These are phyloP conservation scores for Talaromyces stipitatus DNA, from an alignment of 495 filamentous ascomycete species.

Conservation along the genomic window DNA sequence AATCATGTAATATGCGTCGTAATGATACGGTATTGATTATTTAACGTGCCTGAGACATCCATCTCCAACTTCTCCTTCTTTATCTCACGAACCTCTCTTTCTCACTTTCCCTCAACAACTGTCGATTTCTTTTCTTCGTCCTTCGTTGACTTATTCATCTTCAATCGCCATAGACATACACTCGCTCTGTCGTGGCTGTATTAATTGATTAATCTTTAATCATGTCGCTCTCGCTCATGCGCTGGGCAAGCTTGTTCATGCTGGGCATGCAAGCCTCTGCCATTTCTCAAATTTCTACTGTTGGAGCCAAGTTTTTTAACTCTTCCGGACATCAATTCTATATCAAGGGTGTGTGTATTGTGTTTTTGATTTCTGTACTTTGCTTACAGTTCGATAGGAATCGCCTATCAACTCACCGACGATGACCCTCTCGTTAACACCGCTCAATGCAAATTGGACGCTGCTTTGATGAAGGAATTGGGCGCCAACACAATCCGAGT, in stretches of 20 bases:
- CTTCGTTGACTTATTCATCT: not conserved
- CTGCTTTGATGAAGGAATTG: constrained; percentile 67
- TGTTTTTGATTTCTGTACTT: not conserved
- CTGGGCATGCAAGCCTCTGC: constrained; percentile 23
- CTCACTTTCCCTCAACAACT: not conserved
- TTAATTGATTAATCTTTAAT: not conserved
- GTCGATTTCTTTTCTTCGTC: not conserved
- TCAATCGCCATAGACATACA: not conserved
- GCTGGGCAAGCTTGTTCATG: constrained; percentile 17
- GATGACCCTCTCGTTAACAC: constrained; percentile 70
- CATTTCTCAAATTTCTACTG: constrained; percentile 53
- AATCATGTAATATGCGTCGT: not conserved
- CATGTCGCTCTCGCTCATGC: not conserved
- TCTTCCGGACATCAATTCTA: constrained; percentile 71
- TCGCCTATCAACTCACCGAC: constrained; percentile 61
- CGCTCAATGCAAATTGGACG: constrained; percentile 72
- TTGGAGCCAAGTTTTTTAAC: constrained; percentile 82
- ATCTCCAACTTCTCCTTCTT: not conserved
- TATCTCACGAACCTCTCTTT: not conserved
- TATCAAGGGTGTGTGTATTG: constrained; percentile 56
- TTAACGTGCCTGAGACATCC: not conserved
- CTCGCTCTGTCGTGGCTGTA: not conserved
- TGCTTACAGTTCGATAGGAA: constrained; percentile 36
- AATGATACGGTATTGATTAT: not conserved
- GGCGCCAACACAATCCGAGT: constrained; percentile 83